Conservation (phyloP, 441 rosid species). For the Corymbia citriodora region DNA sequence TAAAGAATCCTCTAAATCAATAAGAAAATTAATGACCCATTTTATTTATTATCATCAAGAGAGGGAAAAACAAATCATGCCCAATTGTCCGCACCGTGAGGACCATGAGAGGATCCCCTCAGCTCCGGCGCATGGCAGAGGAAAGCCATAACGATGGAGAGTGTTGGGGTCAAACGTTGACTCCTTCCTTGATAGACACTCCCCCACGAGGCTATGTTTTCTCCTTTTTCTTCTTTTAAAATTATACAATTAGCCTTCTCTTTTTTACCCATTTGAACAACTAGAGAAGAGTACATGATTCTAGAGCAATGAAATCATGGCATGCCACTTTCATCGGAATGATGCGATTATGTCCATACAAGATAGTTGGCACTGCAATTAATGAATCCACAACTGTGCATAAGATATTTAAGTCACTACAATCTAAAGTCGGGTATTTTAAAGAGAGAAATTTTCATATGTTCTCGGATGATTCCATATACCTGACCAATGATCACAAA, state of each 20-base stretch:
- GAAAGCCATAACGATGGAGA: neutral
- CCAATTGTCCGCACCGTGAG: neutral
- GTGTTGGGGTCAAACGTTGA: neutral
- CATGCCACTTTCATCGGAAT: neutral
- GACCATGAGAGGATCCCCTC: neutral
- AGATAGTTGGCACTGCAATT: neutral
- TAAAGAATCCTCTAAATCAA: neutral
- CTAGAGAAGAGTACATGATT: neutral
- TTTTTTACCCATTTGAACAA: neutral
- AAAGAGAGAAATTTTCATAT: neutral
- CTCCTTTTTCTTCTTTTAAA: neutral
- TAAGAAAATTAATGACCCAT: neutral
- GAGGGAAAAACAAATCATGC: neutral
- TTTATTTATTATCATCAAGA: neutral
- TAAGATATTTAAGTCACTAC: neutral
- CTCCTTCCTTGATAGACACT: neutral
- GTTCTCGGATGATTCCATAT: neutral
- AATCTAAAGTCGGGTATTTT: neutral
- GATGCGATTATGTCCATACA: neutral
- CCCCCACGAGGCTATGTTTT: neutral
- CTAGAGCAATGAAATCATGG: neutral
- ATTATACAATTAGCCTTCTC: neutral
- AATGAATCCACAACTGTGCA: neutral
- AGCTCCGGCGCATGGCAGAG: neutral
- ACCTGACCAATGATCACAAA: neutral